A percentile compares a stretch with the other conserved stretches of the same genome.
Evolutionary conservation across 441 rosid species (phyloP).

Genomic region (Viola pubescens): DNA sequence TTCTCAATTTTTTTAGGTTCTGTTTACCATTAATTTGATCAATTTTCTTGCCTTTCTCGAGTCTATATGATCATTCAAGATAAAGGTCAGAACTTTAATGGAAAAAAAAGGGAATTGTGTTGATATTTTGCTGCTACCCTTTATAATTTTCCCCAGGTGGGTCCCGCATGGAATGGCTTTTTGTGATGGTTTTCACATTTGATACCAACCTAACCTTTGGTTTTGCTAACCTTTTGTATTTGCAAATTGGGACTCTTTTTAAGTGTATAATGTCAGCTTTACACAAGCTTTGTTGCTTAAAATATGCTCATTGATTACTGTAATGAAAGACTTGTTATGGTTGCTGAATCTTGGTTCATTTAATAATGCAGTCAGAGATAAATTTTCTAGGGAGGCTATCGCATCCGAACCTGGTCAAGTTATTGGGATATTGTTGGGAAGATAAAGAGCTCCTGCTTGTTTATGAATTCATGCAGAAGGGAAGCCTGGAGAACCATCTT

Average conservation of each 20-base stretch:
- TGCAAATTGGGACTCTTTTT: too few species aligned
- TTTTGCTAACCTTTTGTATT: not conserved
- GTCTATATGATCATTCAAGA: constrained; percentile 4
- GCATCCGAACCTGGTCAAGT: constrained; percentile 72
- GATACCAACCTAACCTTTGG: not conserved
- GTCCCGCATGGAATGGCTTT: constrained; percentile 13
- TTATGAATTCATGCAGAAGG: constrained; percentile 77
- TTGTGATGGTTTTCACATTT: not conserved
- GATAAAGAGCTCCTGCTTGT: constrained; percentile 68
- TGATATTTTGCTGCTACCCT: not conserved
- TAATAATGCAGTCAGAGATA: constrained; percentile 58
- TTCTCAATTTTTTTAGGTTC: too few species aligned
- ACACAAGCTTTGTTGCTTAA: not conserved
- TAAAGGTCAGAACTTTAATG: not conserved
- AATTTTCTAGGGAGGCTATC: constrained; percentile 67
- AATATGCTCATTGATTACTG: not conserved
- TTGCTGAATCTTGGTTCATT: constrained; percentile 8
- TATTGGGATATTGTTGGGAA: constrained; percentile 68
- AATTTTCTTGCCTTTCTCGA: not conserved
- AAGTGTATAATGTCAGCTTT: too few species aligned
- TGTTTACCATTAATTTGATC: not conserved
- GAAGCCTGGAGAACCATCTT: constrained; percentile 83
- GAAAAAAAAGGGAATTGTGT: not conserved
- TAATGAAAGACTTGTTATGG: not conserved
- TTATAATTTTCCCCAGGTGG: constrained; percentile 15